phyloP scores from a whole-genome alignment of 2,329 filamentous ascomycete species.

The Erysiphe pulchra region DNA sequence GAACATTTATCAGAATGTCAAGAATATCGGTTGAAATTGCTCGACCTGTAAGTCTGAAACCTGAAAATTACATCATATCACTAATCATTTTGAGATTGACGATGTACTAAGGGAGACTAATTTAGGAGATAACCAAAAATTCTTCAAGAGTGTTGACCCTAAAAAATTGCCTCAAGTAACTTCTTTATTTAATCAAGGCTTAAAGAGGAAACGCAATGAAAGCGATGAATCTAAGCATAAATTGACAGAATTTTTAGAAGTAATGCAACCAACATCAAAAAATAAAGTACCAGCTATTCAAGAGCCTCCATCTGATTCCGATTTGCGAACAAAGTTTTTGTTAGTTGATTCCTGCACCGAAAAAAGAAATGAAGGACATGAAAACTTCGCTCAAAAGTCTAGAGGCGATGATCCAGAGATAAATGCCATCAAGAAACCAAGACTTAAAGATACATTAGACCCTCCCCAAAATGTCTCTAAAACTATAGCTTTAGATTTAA shows the following conservation, averaged over 20 bases:
- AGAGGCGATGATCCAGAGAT: too few relatives aligned
- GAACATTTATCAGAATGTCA: constrained; percentile 84
- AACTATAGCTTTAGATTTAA: neutral
- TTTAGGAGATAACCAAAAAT: too few relatives aligned
- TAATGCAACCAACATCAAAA: constrained; percentile 48
- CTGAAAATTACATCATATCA: neutral
- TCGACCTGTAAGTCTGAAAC: constrained; percentile 34
- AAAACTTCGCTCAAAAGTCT: too few relatives aligned
- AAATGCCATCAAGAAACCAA: too few relatives aligned
- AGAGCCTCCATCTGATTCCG: constrained; percentile 17
- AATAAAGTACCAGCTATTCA: neutral
- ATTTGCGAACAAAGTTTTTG: too few relatives aligned
- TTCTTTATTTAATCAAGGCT: constrained; percentile 12
- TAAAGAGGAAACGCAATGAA: constrained; percentile 41
- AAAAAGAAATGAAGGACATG: too few relatives aligned
- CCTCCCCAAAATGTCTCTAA: too few relatives aligned
- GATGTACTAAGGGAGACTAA: too few relatives aligned
- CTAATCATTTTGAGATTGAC: neutral
- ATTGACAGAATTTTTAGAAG: constrained; percentile 60
- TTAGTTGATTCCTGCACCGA: too few relatives aligned
- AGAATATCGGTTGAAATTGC: constrained; percentile 79
- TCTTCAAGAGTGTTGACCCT: too few relatives aligned
- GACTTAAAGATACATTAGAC: too few relatives aligned
- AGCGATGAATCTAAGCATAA: constrained; percentile 44
- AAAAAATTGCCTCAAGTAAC: constrained; percentile 11